Percentiles rank a stretch among this genome's conserved stretches.
phyloP scores from a whole-genome alignment of 2,329 filamentous ascomycete genomes.

The Diaporthe nobilis region DNA sequence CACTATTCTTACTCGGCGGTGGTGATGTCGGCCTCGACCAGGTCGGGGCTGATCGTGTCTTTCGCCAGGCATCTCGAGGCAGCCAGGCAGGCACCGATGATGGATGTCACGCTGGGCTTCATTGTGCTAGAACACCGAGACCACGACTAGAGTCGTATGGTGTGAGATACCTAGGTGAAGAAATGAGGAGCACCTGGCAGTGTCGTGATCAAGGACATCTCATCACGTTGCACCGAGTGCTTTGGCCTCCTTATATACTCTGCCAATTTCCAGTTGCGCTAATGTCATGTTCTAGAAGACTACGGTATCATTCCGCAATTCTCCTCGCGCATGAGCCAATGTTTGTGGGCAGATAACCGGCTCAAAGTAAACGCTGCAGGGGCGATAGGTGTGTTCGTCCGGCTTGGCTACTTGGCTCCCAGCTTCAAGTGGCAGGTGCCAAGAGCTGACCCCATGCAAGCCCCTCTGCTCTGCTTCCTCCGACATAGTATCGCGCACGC shows the following conservation, averaged over 20 bases:
- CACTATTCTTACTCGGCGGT: conserved; percentile 52
- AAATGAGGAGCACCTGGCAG: conserved; percentile 4
- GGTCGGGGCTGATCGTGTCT: conserved; percentile 55
- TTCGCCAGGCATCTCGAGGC: conserved; percentile 44
- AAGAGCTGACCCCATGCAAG: conserved; percentile 3
- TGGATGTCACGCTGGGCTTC: conserved; percentile 5
- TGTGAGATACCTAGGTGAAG: not conserved
- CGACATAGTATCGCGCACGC: not conserved
- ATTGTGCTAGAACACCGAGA: not conserved
- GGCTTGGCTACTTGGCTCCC: conserved; percentile 24
- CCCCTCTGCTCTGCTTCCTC: not conserved
- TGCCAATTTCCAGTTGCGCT: not conserved
- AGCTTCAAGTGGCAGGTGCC: conserved; percentile 26
- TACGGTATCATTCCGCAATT: conserved; percentile 6
- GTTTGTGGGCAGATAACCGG: conserved; percentile 20
- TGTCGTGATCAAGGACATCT: not conserved
- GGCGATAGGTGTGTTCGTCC: not conserved
- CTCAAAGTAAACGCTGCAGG: not conserved
- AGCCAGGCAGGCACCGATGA: conserved; percentile 6
- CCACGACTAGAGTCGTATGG: not conserved
- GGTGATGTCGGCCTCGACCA: conserved; percentile 56
- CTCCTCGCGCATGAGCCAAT: conserved; percentile 19
- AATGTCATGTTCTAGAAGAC: not conserved
- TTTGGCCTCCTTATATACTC: not conserved
- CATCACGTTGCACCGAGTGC: not conserved